Percentiles rank a stretch among this genome's conserved stretches.
Conservation (phyloP, 2,329 filamentous ascomycete genomes). For the Paraphoma sp. region DNA sequence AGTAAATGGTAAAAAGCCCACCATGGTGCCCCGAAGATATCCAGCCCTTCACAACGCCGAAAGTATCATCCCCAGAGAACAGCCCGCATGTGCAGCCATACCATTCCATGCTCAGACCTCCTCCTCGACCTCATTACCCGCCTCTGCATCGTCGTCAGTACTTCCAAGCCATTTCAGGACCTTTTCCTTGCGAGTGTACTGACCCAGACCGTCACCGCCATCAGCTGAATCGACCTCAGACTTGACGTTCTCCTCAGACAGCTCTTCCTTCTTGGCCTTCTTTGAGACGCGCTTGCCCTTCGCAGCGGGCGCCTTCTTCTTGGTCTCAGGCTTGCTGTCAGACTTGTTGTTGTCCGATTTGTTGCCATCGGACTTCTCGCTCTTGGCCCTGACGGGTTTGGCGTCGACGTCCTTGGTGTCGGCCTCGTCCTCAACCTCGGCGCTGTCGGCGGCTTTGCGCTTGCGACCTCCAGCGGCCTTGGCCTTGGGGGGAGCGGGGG, state of each 20-base stretch:
- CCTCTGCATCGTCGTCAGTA: conserved; percentile 17
- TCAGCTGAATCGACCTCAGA: conserved; percentile 17
- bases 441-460: conserved; percentile 24
- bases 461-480: conserved; percentile 21
- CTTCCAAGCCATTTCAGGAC: conserved; percentile 14
- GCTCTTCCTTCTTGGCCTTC: conserved; percentile 29
- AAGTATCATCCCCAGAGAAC: neutral
- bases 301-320: conserved; percentile 14
- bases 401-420: neutral
- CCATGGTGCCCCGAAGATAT: neutral
- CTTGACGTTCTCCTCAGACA: conserved; percentile 7
- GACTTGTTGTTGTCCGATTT: conserved; percentile 7
- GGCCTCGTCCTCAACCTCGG: conserved; percentile 8
- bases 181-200: conserved; percentile 13
- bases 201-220: conserved; percentile 23
- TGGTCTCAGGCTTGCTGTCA: conserved; percentile 4
- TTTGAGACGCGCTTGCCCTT: conserved; percentile 22
- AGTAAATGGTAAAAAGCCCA: no score
- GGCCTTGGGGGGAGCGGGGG: neutral
- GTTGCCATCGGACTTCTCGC: neutral
- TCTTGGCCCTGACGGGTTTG: neutral
- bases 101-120: neutral
- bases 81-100: neutral
- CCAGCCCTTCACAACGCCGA: neutral
- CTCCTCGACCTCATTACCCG: conserved; percentile 1